phyloP scores from a whole-genome alignment of 2,329 filamentous ascomycete genomes.

The Lasiodiplodia theobromae region DNA sequence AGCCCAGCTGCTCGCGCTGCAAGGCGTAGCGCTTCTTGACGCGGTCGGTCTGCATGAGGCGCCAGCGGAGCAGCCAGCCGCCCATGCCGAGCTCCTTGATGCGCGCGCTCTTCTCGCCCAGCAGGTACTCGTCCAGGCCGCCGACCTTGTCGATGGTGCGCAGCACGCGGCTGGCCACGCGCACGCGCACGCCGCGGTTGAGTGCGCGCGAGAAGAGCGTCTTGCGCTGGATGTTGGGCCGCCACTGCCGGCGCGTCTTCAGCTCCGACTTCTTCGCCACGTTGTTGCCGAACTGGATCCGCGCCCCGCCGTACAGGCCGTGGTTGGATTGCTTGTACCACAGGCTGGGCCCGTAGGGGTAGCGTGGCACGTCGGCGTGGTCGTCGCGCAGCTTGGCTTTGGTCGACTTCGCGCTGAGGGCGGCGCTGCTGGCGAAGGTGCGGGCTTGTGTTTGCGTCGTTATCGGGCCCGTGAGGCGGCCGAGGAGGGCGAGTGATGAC shows the following conservation, averaged over 20 bases:
- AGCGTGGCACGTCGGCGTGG: constrained; percentile 51
- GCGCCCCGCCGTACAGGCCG: constrained; percentile 73
- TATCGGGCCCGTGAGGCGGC: not conserved
- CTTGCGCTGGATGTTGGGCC: constrained; percentile 74
- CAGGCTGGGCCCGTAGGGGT: constrained; percentile 74
- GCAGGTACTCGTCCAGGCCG: constrained; percentile 88
- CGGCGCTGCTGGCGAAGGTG: constrained; percentile 39
- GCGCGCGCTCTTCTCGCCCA: constrained; percentile 76
- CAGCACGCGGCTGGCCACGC: constrained; percentile 72
- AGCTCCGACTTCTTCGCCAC: constrained; percentile 71
- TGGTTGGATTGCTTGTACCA: constrained; percentile 82
- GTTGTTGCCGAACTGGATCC: constrained; percentile 81
- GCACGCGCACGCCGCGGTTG: constrained; percentile 68
- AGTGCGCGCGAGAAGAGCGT: constrained; percentile 71
- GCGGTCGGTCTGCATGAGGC: constrained; percentile 78
- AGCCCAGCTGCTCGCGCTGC: constrained; percentile 70
- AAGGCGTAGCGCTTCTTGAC: constrained; percentile 71
- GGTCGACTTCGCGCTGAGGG: constrained; percentile 37
- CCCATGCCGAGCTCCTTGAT: constrained; percentile 87
- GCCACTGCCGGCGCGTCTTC: constrained; percentile 77
- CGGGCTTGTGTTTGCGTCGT: constrained; percentile 32
- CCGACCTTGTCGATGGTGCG: constrained; percentile 79
- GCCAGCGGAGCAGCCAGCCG: constrained; percentile 90
- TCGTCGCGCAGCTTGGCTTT: constrained; percentile 26
- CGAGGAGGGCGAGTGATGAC: constrained; percentile 19